Evolutionary conservation across 352 stramenopile genomes (phyloP).

Genomic region (Elongisporangium undulatum): DNA sequence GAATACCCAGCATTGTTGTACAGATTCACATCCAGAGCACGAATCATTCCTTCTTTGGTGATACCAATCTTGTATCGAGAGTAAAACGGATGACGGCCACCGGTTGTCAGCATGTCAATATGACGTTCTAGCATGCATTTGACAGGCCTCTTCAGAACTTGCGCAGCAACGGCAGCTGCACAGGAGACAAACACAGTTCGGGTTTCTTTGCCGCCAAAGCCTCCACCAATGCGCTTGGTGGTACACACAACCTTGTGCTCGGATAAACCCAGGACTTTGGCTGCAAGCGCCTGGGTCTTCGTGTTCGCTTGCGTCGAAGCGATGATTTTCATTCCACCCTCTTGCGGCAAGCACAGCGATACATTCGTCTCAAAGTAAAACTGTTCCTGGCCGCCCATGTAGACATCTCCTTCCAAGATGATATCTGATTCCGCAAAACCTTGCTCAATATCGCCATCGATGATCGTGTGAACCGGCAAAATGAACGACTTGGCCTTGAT

Average conservation of each 20-base stretch:
- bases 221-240: slow-evolving; percentile 94
- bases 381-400: slow-evolving; percentile 92
- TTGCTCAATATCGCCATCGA: slow-evolving; percentile 75
- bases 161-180: slow-evolving; percentile 88
- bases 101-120: slow-evolving; percentile 94
- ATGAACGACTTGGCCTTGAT: slow-evolving; percentile 92
- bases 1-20: slow-evolving; percentile 95
- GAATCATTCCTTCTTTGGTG: slow-evolving; percentile 77
- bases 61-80: slow-evolving; percentile 92
- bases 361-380: slow-evolving; percentile 95
- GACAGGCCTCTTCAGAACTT: slow-evolving; percentile 86
- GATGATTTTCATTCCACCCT: slow-evolving; percentile 88
- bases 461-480: slow-evolving; percentile 75
- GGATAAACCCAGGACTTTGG: slow-evolving; percentile 89
- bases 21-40: slow-evolving; percentile 89
- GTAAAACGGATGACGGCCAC: slow-evolving; percentile 91
- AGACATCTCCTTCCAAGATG: slow-evolving; percentile 86
- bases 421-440: slow-evolving; percentile 64
- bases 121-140: slow-evolving; percentile 91
- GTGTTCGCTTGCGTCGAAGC: slow-evolving; percentile 91
- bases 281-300: slow-evolving; percentile 90
- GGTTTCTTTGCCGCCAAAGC: slow-evolving; percentile 97
- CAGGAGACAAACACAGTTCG: slow-evolving; percentile 89
- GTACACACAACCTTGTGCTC: slow-evolving; percentile 88
- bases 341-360: slow-evolving; percentile 69